A percentile compares a stretch with the other conserved stretches of the same genome.
Evolutionary conservation across 139 green algal species (phyloP).

Genomic region (Closterium sp.): DNA sequence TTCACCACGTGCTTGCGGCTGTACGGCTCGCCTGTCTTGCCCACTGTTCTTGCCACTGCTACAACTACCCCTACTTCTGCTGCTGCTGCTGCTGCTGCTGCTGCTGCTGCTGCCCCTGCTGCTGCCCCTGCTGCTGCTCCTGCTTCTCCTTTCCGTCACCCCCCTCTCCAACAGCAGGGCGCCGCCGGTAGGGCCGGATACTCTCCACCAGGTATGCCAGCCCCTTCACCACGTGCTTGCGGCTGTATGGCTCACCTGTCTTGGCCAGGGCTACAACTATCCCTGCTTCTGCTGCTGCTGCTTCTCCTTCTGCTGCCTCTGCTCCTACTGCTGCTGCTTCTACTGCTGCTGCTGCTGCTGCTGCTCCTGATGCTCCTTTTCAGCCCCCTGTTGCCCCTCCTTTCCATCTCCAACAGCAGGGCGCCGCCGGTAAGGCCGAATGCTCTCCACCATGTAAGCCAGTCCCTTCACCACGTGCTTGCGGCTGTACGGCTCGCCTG

Average conservation of each 20-base stretch:
- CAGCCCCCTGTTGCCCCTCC: too few species aligned
- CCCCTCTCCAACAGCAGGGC: too few species aligned
- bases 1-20: conserved; percentile 33
- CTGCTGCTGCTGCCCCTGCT: too few species aligned
- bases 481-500: conserved; percentile 29
- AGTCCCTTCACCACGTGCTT: conserved; percentile 33
- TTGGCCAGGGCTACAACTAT: conserved; percentile 12
- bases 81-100: too few species aligned
- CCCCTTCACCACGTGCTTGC: conserved; percentile 27
- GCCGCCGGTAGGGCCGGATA: conserved; percentile 6
- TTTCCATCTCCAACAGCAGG: not conserved
- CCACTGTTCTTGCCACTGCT: too few species aligned
- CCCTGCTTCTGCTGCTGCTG: too few species aligned
- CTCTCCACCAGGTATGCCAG: conserved; percentile 42
- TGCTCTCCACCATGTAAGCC: conserved; percentile 37
- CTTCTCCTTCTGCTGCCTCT: too few species aligned
- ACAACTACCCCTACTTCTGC: not conserved
- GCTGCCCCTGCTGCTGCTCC: too few species aligned
- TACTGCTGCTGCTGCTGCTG: too few species aligned
- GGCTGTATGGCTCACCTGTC: conserved; percentile 29
- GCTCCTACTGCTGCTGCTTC: too few species aligned
- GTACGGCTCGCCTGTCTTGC: conserved; percentile 31
- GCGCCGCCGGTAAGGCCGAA: not conserved
- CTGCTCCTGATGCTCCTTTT: too few species aligned
- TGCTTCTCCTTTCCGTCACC: too few species aligned